phyloP scores from a whole-genome alignment of 495 filamentous ascomycete species.

The Opeltia flavorubescens region DNA sequence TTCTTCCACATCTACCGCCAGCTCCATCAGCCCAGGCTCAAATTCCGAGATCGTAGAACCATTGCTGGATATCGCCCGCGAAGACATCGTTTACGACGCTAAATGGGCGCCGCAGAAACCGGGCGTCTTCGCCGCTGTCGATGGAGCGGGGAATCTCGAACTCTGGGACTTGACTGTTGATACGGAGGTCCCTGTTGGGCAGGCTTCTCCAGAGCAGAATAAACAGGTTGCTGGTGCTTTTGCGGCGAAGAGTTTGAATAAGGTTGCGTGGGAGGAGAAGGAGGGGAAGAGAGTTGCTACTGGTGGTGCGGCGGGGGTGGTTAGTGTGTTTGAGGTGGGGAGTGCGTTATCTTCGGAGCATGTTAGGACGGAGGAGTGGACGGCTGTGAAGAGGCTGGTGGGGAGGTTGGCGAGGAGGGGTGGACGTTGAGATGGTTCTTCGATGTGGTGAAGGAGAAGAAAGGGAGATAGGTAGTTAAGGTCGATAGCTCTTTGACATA shows the following conservation, averaged over 20 bases:
- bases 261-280: conserved; percentile 78
- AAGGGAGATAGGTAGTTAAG: not conserved
- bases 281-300: conserved; percentile 78
- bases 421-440: no score
- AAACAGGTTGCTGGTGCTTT: conserved; percentile 22
- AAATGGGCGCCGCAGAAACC: conserved; percentile 86
- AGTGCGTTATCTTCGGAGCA: conserved; percentile 69
- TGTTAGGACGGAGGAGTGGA: conserved; percentile 78
- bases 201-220: conserved; percentile 44
- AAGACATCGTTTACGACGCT: conserved; percentile 93
- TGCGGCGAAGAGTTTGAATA: conserved; percentile 74
- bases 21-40: conserved; percentile 24
- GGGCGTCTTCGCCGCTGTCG: conserved; percentile 84
- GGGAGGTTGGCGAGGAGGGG: conserved; percentile 36
- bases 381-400: conserved; percentile 72
- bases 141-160: conserved; percentile 85
- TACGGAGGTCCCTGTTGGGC: conserved; percentile 76
- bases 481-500: no score
- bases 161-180: conserved; percentile 90
- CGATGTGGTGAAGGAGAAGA: no score
- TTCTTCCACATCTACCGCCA: conserved; percentile 39
- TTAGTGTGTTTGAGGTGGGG: conserved; percentile 90
- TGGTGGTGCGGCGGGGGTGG: conserved; percentile 76
- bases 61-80: conserved; percentile 74
- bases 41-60: conserved; percentile 31